Evolutionary conservation across 164 flowering plant genomes (phyloP), one percentile per base, ranked within the genome.

Genomic region (Umbellularia californica): DNA sequence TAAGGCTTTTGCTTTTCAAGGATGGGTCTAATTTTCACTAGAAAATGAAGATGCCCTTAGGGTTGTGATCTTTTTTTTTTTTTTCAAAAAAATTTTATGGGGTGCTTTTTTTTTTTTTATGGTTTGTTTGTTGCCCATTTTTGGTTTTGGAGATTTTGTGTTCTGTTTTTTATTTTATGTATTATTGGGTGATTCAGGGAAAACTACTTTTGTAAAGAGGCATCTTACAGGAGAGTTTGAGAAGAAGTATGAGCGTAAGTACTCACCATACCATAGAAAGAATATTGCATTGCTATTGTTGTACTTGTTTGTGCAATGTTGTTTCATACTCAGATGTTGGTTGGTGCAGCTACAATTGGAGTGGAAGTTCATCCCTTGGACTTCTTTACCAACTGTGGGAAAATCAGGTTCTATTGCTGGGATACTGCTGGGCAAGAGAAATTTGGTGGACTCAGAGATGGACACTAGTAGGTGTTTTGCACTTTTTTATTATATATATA

Each of bases 351-450:
- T 9, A 92, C 93, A 1, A 90, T 92, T 79, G 97, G 97, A 77
- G 97, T 92, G 11, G 97, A 92, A 79, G 97, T 92, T 75, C 97
- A 92, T 83, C 97, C 97, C 0, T 71, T 92, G 85, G 97, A 92
- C 58, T 92, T 92, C 83, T 83, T 79, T 75, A 92, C 97, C 11
- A 73, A 73, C 35, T 73, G 75, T 24, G 75, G 75, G 12, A 73
- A 73, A 25, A 50, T 73, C 75, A 65, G 75, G 28, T 73, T 73
- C 41, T 73, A 73, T 65, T 73, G 75, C 70, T 73, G 75, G 75
- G 75, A 73, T 50, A 73, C 75, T 65, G 75, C 75, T 20, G 75
- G 75, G 20, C 75, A 73, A 25, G 75, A 73, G 69, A 73, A 65
- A 25, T 73, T 73, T 65, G 75, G 75, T 12, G 75, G 75, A 10